A percentile compares a stretch with the other conserved stretches of the same genome.
Evolutionary conservation across 768 basidiomycete genomes (phyloP).

Genomic region (Gymnopilus dilepis): DNA sequence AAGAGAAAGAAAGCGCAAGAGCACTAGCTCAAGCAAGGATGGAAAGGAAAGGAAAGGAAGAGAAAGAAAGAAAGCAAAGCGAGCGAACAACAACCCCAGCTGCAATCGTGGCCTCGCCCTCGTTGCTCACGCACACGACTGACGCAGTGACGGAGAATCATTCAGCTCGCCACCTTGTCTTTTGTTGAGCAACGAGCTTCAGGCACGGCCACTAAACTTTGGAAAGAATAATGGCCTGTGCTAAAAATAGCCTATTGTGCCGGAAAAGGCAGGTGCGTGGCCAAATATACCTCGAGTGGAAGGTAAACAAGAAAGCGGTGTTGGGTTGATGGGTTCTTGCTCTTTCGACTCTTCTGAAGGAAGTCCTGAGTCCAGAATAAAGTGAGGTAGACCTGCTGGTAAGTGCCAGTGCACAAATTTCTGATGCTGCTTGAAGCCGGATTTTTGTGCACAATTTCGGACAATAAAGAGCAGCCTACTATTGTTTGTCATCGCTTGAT

Average conservation of each 20-base stretch:
- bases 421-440: too few relatives aligned
- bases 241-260: constrained; percentile 3
- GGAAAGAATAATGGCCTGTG: not conserved
- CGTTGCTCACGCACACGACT: not conserved
- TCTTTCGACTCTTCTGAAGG: too few relatives aligned
- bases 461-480: too few relatives aligned
- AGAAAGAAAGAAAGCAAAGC: not conserved
- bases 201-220: not conserved
- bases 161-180: not conserved
- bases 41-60: not conserved
- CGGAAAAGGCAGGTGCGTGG: not conserved
- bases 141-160: too few relatives aligned
- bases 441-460: too few relatives aligned
- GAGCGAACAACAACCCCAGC: not conserved
- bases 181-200: not conserved
- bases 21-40: not conserved
- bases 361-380: too few relatives aligned
- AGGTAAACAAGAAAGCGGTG: too few relatives aligned
- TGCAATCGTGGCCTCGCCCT: not conserved
- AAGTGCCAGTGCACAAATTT: too few relatives aligned
- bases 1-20: not conserved
- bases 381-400: too few relatives aligned
- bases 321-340: too few relatives aligned
- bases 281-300: not conserved
- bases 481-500: too few relatives aligned